Base-by-base conservation (phyloP, 2,329 filamentous ascomycete genomes). In the Fusarium sp. region DNA sequence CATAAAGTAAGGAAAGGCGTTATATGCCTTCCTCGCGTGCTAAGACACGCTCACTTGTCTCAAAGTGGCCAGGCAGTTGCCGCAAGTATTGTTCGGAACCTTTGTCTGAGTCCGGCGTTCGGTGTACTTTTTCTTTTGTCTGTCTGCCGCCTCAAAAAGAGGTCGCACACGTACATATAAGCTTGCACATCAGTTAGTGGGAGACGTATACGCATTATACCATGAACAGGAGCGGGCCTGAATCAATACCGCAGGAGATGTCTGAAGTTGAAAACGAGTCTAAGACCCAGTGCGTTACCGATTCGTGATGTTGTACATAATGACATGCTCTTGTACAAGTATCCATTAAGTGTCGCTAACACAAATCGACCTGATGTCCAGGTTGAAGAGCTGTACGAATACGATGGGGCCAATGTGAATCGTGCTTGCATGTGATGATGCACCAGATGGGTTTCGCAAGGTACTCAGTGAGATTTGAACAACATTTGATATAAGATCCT, bases 81-180 rank as follows among this genome's bases (percentile, higher is more conserved):
- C 47, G 59, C 59, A 57, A 58, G 59, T 69, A 65, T 62, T 32
- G 23, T 55, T 57, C 40, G 55, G 55, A 42, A 32, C 60, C 53
- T 62, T 57, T 50, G 57, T 60, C 55, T 62, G 51, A 54, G 56
- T 47, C 40, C 27, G 73, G 69, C 69, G 73, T 74, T 74, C 59
- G 63, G 68, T 55, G 32, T 55, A 46, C 16, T n/a, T 30, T 48
- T 63, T 51, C 49, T 50, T 62, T 48, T 27, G 25, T 27, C 66
- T 63, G 59, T 56, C 49, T 59, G 66, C 46, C 43, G 56, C 55
- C 49, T 59, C 55, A 41, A 50, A 50, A 48, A 46, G 61, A 48
- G 65, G 61, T 40, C 25, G 23, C 45, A 65, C 55, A 62, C 30
- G 49, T 55, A 41, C 49, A 51, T 64, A 65, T 43, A 65, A 32